These are phyloP conservation scores for Penicillium roqueforti DNA, from an alignment of 495 filamentous ascomycete species.

Conservation along the genomic window DNA sequence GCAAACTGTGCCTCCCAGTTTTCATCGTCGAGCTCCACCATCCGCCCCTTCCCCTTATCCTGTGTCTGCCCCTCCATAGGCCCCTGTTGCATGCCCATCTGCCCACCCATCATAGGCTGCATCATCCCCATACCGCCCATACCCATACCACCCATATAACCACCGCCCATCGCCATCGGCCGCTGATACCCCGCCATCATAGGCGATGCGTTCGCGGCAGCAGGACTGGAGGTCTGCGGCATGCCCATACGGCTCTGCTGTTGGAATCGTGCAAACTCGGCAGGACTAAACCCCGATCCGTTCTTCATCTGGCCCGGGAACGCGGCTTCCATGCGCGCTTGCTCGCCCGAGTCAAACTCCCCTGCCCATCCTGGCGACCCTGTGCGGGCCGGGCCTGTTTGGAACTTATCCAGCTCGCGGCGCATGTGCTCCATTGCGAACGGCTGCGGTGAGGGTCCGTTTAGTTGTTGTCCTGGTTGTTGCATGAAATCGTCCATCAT, in stretches of 20 bases:
- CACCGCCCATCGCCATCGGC: conserved; percentile 55
- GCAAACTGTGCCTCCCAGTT: conserved; percentile 97
- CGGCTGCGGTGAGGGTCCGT: conserved; percentile 47
- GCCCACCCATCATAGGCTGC: conserved; percentile 44
- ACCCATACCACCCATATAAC: conserved; percentile 48
- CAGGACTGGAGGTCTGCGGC: conserved; percentile 55
- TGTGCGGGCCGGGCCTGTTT: conserved; percentile 52
- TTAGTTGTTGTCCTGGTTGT: conserved; percentile 55
- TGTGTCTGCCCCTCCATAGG: conserved; percentile 45
- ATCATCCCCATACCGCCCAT: conserved; percentile 57
- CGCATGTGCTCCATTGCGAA: conserved; percentile 72
- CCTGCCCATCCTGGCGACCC: conserved; percentile 62
- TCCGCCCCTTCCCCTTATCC: conserved; percentile 82
- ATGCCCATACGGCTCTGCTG: conserved; percentile 57
- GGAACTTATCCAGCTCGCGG: conserved; percentile 58
- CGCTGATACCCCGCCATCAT: conserved; percentile 55
- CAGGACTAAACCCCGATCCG: conserved; percentile 63
- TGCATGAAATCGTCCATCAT: conserved; percentile 94
- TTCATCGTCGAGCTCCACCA: conserved; percentile 88
- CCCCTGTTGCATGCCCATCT: conserved; percentile 49
- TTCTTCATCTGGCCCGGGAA: conserved; percentile 55
- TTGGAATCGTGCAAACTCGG: conserved; percentile 83
- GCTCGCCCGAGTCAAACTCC: conserved; percentile 64
- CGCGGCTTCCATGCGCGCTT: conserved; percentile 75
- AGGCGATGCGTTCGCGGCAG: conserved; percentile 39